These are phyloP conservation scores for Triticum dicoccoides DNA, from an alignment of 176 grass and related monocot genomes.

Conservation along the genomic window DNA sequence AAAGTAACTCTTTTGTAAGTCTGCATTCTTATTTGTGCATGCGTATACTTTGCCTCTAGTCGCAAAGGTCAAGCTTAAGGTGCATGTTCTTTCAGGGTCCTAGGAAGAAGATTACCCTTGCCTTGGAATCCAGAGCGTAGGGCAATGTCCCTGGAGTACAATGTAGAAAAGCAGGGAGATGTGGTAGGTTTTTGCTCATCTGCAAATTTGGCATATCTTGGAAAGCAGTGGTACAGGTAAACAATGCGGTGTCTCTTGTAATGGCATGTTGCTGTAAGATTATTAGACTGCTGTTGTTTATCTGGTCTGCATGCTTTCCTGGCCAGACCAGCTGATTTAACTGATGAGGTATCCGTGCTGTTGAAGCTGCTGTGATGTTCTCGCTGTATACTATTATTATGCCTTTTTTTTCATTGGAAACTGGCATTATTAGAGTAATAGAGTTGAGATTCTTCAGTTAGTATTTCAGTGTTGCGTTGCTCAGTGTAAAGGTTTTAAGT, in stretches of 20 bases:
- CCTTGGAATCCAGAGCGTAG: conserved; percentile 78
- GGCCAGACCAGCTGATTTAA: neutral
- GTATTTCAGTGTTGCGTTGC: neutral
- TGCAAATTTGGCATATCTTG: conserved; percentile 11
- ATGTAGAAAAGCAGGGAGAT: conserved; percentile 38
- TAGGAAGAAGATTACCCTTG: conserved; percentile 95
- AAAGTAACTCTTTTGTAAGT: neutral
- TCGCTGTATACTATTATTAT: neutral
- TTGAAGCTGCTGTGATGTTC: neutral
- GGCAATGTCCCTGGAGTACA: neutral
- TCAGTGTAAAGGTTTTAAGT: neutral
- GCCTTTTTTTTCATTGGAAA: neutral
- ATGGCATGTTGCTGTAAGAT: no score
- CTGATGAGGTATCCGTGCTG: neutral
- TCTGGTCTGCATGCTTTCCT: no score
- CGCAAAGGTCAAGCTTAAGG: neutral
- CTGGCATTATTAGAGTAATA: neutral
- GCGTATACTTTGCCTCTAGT: neutral
- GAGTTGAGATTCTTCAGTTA: neutral
- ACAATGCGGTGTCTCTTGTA: neutral
- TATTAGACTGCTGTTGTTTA: no score
- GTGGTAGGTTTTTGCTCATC: conserved; percentile 22
- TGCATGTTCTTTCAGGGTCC: conserved; percentile 69
- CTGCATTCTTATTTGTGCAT: neutral
- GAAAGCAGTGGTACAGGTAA: neutral